Evolutionary conservation across 23 red algal species (phyloP), one percentile per base, ranked within the genome.

Genomic region (Rhodosorus marinus): DNA sequence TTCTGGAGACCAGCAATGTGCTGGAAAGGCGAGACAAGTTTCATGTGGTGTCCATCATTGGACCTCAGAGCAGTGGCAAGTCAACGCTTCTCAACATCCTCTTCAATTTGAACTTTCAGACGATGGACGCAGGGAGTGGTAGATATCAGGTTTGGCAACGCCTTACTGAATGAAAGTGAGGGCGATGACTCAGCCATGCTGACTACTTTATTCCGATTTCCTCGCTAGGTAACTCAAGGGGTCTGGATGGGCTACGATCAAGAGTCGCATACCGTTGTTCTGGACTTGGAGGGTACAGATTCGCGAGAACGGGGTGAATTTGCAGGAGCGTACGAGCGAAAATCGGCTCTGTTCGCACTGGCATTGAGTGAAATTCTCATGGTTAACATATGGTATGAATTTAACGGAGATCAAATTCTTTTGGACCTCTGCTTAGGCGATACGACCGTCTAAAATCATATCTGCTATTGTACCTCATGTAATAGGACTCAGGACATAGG

Each of bases 221-320:
- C n/a, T n/a, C n/a, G n/a, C n/a, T n/a, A n/a, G n/a, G n/a, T n/a
- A 2, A 94, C 87, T 24, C 76, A 83, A 55, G 87, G 87, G 29
- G 74, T 94, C 14, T 94, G 87, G 87, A 55, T 83, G 4, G 80
- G 87, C 0, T 57, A 55, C 9, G 86, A 93, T 52, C 23, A 35
- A 9, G 49, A 59, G 20, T 35, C 57, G 7, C 48, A 51, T 28
- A 74, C 70, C 32, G 59, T 94, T 38, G 78, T 94, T 29, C 40
- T 94, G 36, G 87, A 94, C 48, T 59, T 94, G 55, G 87, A 94
- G 60, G 87, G 87, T 40, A 94, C 87, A 7, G 87, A 94, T 55
- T 74, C 64, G 8, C 65, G 87, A n/a, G 87, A 94, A 45, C 72
- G 87, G 22, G 87, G 87, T n/a, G 87, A 94, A 35, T 71, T 62